Percentiles rank a stretch among this genome's conserved stretches.
Evolutionary conservation across 2,329 filamentous ascomycete species (phyloP).

Genomic region (Penicillium sp.): DNA sequence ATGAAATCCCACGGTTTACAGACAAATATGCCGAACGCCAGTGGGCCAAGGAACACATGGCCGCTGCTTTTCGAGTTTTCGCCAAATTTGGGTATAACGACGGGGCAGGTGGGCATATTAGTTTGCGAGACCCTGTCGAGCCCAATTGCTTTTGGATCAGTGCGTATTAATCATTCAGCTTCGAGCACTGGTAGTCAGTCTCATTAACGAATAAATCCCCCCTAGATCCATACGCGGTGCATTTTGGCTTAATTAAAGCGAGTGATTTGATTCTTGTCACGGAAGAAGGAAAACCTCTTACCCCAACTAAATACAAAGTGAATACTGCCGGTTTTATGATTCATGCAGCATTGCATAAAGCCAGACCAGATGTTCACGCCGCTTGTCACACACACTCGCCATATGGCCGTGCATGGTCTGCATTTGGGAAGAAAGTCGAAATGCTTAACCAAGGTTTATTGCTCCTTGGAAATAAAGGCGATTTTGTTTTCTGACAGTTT

Average conservation of each 20-base stretch:
- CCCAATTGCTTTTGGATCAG: background rate
- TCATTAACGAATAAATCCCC: no score
- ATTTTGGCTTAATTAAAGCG: background rate
- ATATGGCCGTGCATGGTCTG: background rate
- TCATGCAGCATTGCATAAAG: background rate
- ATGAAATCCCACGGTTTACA: constrained; percentile 14
- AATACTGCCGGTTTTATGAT: background rate
- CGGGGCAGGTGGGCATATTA: constrained; percentile 42
- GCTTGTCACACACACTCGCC: background rate
- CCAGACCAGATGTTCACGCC: background rate
- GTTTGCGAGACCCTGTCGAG: constrained; percentile 34
- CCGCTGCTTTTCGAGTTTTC: constrained; percentile 43
- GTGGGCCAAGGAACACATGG: constrained; percentile 43
- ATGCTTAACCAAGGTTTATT: background rate
- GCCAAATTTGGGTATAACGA: constrained; percentile 39
- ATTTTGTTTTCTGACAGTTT: background rate
- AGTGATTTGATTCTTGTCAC: background rate
- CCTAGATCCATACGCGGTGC: background rate
- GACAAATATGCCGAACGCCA: constrained; percentile 28
- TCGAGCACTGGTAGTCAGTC: no score
- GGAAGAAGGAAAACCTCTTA: background rate
- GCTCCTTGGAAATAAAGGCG: background rate
- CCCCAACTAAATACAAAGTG: background rate
- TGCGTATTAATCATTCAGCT: background rate
- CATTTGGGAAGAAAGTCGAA: background rate